Base-by-base conservation (phyloP, 441 rosid genomes). In the Kokia cookei region DNA sequence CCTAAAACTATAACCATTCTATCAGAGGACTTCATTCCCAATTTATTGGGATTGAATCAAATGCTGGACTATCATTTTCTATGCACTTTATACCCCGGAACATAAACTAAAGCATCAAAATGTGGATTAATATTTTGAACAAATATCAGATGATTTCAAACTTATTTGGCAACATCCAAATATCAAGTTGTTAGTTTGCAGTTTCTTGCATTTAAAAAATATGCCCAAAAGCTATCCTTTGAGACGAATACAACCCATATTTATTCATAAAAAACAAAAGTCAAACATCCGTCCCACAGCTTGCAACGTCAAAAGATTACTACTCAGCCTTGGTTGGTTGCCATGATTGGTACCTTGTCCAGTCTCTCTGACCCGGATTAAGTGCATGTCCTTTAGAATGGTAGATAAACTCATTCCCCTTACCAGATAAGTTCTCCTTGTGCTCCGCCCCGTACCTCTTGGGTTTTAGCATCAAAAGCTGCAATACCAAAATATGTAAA, bases 311-410 rank as follows among this genome's bases (percentile, higher is more conserved):
- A 5, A 37, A 12, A 54, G 73, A 1, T 35, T 35, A 82, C 76
- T 78, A 85, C 84, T 83, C 75, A 43, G 88, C 45, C 85, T 90
- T 91, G 65, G 89, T n/a, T 24, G 98, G 97, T 61, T 84, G 84
- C 99, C 99, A 96, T 19, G 97, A 72, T 85, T 93, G 97, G 84
- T 91, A 96, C 59, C 94, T 87, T 67, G 98, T 90, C 99, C 98
- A 96, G 79, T 93, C 83, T 81, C 89, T 91, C 85, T 95, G 95
- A 50, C 87, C 89, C 37, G 95, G 98, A 78, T 95, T 89, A 75
- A 95, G 93, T 5, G 94, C 76, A 75, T 93, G 98, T 58, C 98
- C 99, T 81, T 96, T 96, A 13, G 98, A 93, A 82, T 93, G 99
- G 84, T 96, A 96, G 62, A 92, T 90, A 72, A 71, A 87, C 69